Base-by-base conservation (phyloP, 1,284 basidiomycete species). In the Puccinia hordei region DNA sequence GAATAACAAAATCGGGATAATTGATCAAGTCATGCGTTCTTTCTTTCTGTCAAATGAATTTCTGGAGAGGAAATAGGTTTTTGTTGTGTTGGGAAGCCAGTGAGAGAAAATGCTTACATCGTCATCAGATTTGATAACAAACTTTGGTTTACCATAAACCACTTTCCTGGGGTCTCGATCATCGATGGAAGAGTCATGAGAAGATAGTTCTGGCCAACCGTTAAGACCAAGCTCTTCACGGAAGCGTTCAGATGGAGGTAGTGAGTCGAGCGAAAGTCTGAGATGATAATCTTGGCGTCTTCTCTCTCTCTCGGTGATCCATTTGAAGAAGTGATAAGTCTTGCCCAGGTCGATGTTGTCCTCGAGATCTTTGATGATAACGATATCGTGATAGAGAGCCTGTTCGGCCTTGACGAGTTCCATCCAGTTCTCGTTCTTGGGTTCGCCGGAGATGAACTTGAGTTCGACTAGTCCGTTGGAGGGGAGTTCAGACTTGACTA, bases 121-220 rank as follows among this genome's bases (percentile, higher is more conserved):
- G 51, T 78, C 75, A 38, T 78, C 75, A 24, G 65, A 53, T 46
- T 78, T 78, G 30, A 78, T 68, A 5, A 78, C 65, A 69, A 78
- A 78, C 12, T 44, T 61, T 22, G 75, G 75, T 55, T 49, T 51
- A 5, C 49, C 49, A 57, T 53, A 35, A 8, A 68, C 27, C 30
- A 33, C 17, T 30, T 65, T 51, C 27, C 59, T 61, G n/a, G 55
- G 55, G 63, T 75, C 73, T 65, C 59, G 73, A 12, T 75, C 59
- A 53, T 71, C 68, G 24, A 71, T 41, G 35, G 63, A 66, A 46
- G 41, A 66, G 68, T 30, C 44, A 22, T 24, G 44, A 10, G 30
- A n/a, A n/a, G n/a, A 38, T 6, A 51, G 44, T 46, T 51, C 44
- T 17, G 49, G 38, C 59, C 73, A 55, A 3, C 55, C 59, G 19